Evolutionary conservation across 139 green algal species (phyloP).

Genomic region (Nannochloris sp.): DNA sequence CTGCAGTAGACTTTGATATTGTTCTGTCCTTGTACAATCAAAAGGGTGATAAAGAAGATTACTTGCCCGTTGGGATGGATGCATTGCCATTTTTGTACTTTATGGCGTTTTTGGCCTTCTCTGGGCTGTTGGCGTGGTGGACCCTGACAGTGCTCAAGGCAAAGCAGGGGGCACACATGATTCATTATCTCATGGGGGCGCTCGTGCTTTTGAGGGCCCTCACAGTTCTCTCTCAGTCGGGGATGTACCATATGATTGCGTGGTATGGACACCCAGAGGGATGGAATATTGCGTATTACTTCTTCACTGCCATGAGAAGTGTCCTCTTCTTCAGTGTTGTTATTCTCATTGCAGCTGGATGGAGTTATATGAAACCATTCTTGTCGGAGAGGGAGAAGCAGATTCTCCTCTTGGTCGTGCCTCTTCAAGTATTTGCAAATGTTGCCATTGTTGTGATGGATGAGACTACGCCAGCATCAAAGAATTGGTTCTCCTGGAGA

Average conservation of each 20-base stretch:
- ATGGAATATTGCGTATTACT: conserved; percentile 95
- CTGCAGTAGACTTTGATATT: conserved; percentile 64
- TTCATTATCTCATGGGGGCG: conserved; percentile 89
- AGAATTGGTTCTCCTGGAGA: conserved; percentile 86
- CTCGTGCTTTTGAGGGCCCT: conserved; percentile 82
- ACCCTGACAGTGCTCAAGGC: conserved; percentile 33
- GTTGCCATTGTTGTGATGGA: conserved; percentile 86
- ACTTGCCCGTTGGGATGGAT: conserved; percentile 81
- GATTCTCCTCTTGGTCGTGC: conserved; percentile 88
- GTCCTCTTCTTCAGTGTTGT: conserved; percentile 90
- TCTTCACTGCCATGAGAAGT: conserved; percentile 84
- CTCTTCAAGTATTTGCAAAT: conserved; percentile 89
- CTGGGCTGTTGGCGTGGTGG: conserved; percentile 52
- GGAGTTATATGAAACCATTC: conserved; percentile 89
- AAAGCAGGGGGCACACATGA: conserved; percentile 47
- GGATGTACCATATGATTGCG: conserved; percentile 63
- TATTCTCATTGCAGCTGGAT: conserved; percentile 83
- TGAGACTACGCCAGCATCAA: conserved; percentile 64
- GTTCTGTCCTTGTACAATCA: conserved; percentile 72
- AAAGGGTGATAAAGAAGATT: conserved; percentile 58
- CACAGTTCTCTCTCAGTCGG: conserved; percentile 64
- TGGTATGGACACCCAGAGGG: conserved; percentile 65
- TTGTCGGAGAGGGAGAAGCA: conserved; percentile 79
- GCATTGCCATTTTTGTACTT: conserved; percentile 79
- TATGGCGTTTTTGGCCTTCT: conserved; percentile 80